Conservation (phyloP, 2,329 filamentous ascomycete genomes). For the Fusarium napiforme region DNA sequence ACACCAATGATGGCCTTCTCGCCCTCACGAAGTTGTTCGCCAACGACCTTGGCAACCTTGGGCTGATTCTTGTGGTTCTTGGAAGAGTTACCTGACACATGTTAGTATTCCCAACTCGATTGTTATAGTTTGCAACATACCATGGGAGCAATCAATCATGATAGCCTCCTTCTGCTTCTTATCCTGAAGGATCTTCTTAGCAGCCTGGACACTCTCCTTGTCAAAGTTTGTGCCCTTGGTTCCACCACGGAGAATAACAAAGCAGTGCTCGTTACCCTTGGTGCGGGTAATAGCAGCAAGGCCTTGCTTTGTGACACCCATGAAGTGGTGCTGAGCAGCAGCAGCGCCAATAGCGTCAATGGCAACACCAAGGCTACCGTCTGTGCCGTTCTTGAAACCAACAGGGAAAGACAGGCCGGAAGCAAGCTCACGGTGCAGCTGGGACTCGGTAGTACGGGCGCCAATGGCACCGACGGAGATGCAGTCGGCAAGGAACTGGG, state of each 20-base stretch:
- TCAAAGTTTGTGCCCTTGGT: conserved; percentile 95
- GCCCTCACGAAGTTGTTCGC: conserved; percentile 86
- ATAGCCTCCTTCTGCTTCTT: conserved; percentile 89
- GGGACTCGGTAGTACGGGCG: conserved; percentile 94
- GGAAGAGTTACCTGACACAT: conserved; percentile 81
- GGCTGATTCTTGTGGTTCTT: conserved; percentile 99
- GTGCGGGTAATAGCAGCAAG: conserved; percentile 95
- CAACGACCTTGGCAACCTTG: conserved; percentile 84
- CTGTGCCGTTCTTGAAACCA: conserved; percentile 99
- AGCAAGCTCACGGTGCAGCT: conserved; percentile 94
- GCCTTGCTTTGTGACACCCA: conserved; percentile 98
- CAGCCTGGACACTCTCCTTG: conserved; percentile 80
- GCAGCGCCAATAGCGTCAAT: conserved; percentile 95
- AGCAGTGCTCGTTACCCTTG: conserved; percentile 94
- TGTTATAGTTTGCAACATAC: conserved; percentile 66
- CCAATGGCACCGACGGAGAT: conserved; percentile 96
- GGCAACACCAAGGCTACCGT: conserved; percentile 88
- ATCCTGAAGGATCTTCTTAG: conserved; percentile 80
- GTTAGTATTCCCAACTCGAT: conserved; percentile 2
- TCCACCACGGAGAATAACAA: conserved; percentile 93
- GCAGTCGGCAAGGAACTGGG: conserved; percentile 95
- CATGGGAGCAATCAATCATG: conserved; percentile 99
- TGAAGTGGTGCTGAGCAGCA: conserved; percentile 91
- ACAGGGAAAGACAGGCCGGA: conserved; percentile 97
- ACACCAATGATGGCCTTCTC: conserved; percentile 92